Percentiles rank a stretch among this genome's conserved stretches.
Evolutionary conservation across 2,329 filamentous ascomycete genomes (phyloP).

Genomic region (Trichoderma asperellum): DNA sequence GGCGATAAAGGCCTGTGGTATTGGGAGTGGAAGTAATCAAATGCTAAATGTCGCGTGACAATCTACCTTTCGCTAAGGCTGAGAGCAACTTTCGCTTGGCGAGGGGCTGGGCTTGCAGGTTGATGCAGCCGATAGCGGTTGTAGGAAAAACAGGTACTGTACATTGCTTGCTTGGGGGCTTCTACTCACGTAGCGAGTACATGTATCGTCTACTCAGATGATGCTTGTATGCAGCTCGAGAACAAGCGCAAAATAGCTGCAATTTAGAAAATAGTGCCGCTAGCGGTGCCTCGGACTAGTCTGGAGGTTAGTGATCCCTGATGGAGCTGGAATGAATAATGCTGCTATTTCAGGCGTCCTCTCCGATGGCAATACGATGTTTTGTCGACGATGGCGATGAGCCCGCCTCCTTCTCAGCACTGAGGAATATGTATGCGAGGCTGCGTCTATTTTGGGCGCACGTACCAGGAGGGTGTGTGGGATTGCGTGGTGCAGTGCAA

Average conservation of each 20-base stretch:
- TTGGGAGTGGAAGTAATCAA: slow-evolving; percentile 6
- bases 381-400: neutral
- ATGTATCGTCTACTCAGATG: neutral
- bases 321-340: neutral
- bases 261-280: neutral
- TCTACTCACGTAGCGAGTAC: neutral
- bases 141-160: neutral
- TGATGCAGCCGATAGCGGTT: slow-evolving; percentile 5
- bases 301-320: neutral
- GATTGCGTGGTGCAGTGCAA: neutral
- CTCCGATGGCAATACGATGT: neutral
- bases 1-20: slow-evolving; percentile 16
- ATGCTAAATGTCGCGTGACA: slow-evolving; percentile 16
- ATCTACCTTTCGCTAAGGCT: neutral
- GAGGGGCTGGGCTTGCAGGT: neutral
- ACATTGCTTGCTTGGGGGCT: neutral
- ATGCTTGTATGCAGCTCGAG: neutral
- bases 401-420: neutral
- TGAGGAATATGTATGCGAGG: neutral
- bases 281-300: neutral
- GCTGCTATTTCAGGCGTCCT: slow-evolving; percentile 4
- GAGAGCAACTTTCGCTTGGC: neutral
- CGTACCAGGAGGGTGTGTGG: neutral
- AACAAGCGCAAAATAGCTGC: neutral
- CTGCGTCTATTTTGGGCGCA: slow-evolving; percentile 23